Evolutionary conservation across 2,329 filamentous ascomycete genomes (phyloP).

Genomic region (Exophiala spinifera): DNA sequence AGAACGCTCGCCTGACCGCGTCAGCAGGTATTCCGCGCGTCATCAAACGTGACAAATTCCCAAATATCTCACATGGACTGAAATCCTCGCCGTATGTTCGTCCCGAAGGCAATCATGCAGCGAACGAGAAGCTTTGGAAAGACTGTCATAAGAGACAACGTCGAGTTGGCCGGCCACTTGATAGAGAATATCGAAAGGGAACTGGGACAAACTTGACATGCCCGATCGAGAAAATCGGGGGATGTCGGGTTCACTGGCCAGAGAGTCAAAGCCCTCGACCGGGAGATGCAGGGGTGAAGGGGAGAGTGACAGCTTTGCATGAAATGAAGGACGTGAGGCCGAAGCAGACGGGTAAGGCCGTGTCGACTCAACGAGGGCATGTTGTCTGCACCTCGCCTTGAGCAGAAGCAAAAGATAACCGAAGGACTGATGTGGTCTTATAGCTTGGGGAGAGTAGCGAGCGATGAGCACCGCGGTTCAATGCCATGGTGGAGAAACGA

Average conservation of each 20-base stretch:
- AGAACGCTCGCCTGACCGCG: constrained; percentile 37
- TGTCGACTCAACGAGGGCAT: no score
- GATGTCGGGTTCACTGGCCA: background rate
- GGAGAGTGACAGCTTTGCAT: background rate
- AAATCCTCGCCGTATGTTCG: constrained; percentile 55
- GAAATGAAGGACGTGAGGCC: no score
- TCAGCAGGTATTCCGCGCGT: constrained; percentile 17
- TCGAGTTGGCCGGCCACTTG: constrained; percentile 55
- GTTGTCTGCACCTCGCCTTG: no score
- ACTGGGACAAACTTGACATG: constrained; percentile 37
- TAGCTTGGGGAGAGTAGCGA: no score
- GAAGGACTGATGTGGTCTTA: no score
- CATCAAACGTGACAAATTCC: background rate
- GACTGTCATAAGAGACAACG: constrained; percentile 56
- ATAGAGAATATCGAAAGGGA: constrained; percentile 66
- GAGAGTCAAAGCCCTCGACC: background rate
- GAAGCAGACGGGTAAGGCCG: no score
- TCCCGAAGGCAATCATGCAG: constrained; percentile 53
- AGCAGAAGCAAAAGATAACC: no score
- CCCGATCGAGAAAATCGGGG: constrained; percentile 6
- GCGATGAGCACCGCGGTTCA: no score
- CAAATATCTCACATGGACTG: constrained; percentile 52
- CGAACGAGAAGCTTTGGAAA: constrained; percentile 53
- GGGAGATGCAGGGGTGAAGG: background rate
- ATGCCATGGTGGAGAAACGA: no score